These are phyloP conservation scores for Amanita bisporigera DNA, from an alignment of 1,284 basidiomycete species.

Conservation along the genomic window DNA sequence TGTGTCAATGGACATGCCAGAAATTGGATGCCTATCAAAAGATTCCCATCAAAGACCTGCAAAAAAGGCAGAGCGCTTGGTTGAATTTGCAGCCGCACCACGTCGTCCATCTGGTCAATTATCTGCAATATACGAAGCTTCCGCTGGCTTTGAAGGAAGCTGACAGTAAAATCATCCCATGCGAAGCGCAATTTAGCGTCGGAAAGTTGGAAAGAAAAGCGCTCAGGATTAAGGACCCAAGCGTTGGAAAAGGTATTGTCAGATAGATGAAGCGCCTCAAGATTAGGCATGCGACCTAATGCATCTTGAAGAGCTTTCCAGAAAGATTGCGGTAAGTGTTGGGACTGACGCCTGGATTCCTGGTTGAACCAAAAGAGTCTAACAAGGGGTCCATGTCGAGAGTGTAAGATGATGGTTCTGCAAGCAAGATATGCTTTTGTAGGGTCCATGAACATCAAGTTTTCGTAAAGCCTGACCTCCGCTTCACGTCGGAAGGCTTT, in stretches of 20 bases:
- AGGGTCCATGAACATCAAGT: constrained; percentile 31
- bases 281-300: constrained; percentile 32
- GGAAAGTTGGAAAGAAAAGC: constrained; percentile 35
- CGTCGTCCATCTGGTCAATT: constrained; percentile 28
- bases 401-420: constrained; percentile 26
- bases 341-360: constrained; percentile 20
- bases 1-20: constrained; percentile 31
- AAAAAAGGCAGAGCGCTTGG: constrained; percentile 30
- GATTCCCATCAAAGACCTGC: constrained; percentile 38
- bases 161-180: constrained; percentile 36
- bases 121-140: constrained; percentile 33
- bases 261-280: constrained; percentile 35
- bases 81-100: constrained; percentile 11
- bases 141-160: constrained; percentile 38
- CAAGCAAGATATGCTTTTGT: constrained; percentile 28
- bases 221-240: constrained; percentile 38
- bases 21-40: constrained; percentile 34
- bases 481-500: constrained; percentile 42
- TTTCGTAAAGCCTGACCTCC: constrained; percentile 35
- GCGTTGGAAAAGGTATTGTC: constrained; percentile 37
- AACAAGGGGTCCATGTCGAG: constrained; percentile 34
- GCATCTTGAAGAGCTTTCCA: constrained; percentile 37
- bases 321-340: constrained; percentile 29
- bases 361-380: constrained; percentile 36
- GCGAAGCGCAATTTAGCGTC: constrained; percentile 40